Base-by-base conservation (phyloP, 805 yeast species). In the Pichia occidentalis region DNA sequence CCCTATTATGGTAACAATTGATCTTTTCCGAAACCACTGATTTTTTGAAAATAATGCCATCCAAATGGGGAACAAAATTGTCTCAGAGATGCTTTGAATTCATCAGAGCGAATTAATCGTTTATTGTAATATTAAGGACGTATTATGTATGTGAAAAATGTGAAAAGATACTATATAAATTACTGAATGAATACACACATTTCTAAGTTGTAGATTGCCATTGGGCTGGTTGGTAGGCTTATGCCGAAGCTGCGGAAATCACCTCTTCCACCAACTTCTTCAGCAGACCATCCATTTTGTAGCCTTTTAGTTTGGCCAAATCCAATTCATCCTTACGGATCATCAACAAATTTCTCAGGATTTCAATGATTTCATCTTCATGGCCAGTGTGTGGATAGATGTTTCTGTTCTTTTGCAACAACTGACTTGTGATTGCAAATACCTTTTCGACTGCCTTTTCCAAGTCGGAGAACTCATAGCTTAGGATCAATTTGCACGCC, bases 401-500 rank as follows among this genome's bases (percentile, higher is more conserved):
- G 8, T 36, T 35, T 24, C 39, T 36, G 28, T 54, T 50, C 35
- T 48, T 52, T 13, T 35, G 37, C 22, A 59, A 21, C 28, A 57
- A 45, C 32, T 52, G 59, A 32, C 61, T 48, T 3, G 50, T 48
- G 9, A 58, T 21, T 4, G 49, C 45, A 31, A 60, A 42, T 9
- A 60, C 31, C 33, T 54, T 55, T 10, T 55, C 49, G 8, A 56
- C 56, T 12, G 49, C 50, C 7, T 33, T 31, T 29, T 50, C 52
- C 21, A 52, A 34, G 28, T 57, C 44, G n/a, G 42, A 39, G 33
- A 54, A 50, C 7, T 59, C 47, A 26, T 57, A 54, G 14, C 56
- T 58, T 45, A 61, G 53, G 30, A 72, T 24, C 54, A 64, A 49
- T 51, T 82, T 83, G 40, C 94, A 77, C 9, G 82, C 67, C 33